Conservation (phyloP, 768 basidiomycete species). For the Suillus americanus region DNA sequence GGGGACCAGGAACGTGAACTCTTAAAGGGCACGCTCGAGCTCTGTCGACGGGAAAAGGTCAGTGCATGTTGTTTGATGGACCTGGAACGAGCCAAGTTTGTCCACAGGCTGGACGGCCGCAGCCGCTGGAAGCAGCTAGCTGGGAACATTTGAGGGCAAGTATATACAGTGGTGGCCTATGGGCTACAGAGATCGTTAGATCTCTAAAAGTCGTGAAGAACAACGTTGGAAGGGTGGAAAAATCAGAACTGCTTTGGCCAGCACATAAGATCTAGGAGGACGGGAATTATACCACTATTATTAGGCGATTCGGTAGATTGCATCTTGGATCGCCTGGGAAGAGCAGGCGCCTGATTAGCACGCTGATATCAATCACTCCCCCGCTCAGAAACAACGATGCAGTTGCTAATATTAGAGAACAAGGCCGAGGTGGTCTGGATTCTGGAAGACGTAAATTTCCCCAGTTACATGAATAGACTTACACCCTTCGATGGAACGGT, state of each 20-base stretch:
- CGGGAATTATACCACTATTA: slow-evolving; percentile 2
- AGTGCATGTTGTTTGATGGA: not conserved
- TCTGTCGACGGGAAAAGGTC: not conserved
- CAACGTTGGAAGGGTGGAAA: slow-evolving; percentile 2
- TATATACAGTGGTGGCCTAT: not conserved
- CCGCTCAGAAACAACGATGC: too few relatives aligned
- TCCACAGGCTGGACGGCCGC: slow-evolving; percentile 6
- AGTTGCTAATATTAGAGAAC: too few relatives aligned
- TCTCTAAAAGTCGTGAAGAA: not conserved
- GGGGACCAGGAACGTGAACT: not conserved
- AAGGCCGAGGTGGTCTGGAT: too few relatives aligned
- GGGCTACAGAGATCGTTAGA: not conserved
- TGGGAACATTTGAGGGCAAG: slow-evolving; percentile 2
- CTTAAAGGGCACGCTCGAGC: not conserved
- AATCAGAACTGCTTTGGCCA: not conserved
- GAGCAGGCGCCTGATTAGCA: not conserved
- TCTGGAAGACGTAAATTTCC: not conserved
- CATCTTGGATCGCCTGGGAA: not conserved
- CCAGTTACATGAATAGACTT: too few relatives aligned
- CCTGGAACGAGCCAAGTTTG: slow-evolving; percentile 3
- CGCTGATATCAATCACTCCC: not conserved
- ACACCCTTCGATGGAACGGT: too few relatives aligned
- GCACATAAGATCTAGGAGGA: not conserved
- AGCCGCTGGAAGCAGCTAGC: slow-evolving; percentile 4
- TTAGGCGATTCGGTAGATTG: not conserved